Evolutionary conservation across 2,329 filamentous ascomycete genomes (phyloP), one percentile per base, ranked within the genome.

Genomic region (Colletotrichum abscissum): DNA sequence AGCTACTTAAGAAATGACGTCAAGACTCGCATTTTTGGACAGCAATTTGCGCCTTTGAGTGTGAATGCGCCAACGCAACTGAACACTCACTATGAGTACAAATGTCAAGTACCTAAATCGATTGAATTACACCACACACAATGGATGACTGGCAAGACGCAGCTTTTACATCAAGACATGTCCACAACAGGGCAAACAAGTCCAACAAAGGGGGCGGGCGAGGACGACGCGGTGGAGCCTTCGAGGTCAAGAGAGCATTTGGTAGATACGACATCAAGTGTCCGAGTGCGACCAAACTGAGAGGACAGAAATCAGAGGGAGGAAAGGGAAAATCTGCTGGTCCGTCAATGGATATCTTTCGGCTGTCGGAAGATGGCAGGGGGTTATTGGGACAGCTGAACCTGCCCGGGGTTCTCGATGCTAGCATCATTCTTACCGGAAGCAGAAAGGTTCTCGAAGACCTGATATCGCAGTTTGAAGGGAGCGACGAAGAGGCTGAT

Each of bases 101-200:
- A 1, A 16, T 42, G 5, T 16, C 14, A 42, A 42, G 2, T 42
- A 1, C 42, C 7, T 22, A 1, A 11, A 22, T n/a, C 7, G 5
- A 9, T 49, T 49, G 19, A n/a, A 2, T 9, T 8, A 19, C 8
- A 22, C n/a, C 2, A 4, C 19, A 19, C 7, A 38, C 3, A 4
- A 73, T 73, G 71, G 49, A 62, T 12, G 71, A 73, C 14, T 73
- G 71, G 71, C 67, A 73, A 64, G 71, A 73, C 9, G 28, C 71
- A n/a, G 71, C 56, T 4, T 66, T 73, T 14, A 57, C 55, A 9
- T 22, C 67, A 3, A 46, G 71, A 33, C 71, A 73, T 19, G 28
- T 73, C 9, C 71, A 73, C 22, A 73, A 71, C 24, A 56, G 67
- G 16, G 56, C 68, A 3, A 28, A 49, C 33, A 71, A 56, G 19